Evolutionary conservation across 352 stramenopile species (phyloP).

Genomic region (Pelagophyceae sp.): DNA sequence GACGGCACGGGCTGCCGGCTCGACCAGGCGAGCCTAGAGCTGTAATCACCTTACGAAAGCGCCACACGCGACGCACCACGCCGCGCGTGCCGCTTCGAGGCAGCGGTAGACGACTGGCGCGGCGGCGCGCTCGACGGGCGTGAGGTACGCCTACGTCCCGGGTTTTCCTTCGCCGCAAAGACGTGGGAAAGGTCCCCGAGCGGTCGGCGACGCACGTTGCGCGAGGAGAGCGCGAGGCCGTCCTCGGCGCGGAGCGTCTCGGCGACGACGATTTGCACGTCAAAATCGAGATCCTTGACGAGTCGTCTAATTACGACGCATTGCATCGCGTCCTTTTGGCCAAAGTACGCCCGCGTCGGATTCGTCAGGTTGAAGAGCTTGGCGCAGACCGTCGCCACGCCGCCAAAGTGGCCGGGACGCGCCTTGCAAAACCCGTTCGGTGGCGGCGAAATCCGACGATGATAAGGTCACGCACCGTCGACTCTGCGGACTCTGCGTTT

Average conservation of each 20-base stretch:
- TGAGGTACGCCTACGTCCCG: conserved; percentile 97
- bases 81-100: conserved; percentile 47
- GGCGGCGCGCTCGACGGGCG: conserved; percentile 62
- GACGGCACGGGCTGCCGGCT: conserved; percentile 37
- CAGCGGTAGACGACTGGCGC: conserved; percentile 72
- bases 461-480: no score
- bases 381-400: conserved; percentile 95
- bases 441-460: conserved; percentile 80
- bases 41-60: neutral
- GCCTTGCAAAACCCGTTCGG: conserved; percentile 76
- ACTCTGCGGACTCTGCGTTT: no score
- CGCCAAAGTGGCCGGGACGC: conserved; percentile 91
- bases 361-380: conserved; percentile 98
- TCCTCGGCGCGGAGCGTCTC: conserved; percentile 82
- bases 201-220: no score
- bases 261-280: conserved; percentile 76
- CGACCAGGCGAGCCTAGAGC: neutral
- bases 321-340: conserved; percentile 97
- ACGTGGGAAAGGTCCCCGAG: no score
- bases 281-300: conserved; percentile 83
- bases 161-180: no score
- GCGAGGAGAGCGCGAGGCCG: conserved; percentile 90
- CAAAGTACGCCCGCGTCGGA: conserved; percentile 93
- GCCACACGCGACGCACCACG: conserved; percentile 28
- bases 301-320: conserved; percentile 86